phyloP scores from a whole-genome alignment of 2,329 filamentous ascomycete species.

The Colletotrichum neosansevieriae region DNA sequence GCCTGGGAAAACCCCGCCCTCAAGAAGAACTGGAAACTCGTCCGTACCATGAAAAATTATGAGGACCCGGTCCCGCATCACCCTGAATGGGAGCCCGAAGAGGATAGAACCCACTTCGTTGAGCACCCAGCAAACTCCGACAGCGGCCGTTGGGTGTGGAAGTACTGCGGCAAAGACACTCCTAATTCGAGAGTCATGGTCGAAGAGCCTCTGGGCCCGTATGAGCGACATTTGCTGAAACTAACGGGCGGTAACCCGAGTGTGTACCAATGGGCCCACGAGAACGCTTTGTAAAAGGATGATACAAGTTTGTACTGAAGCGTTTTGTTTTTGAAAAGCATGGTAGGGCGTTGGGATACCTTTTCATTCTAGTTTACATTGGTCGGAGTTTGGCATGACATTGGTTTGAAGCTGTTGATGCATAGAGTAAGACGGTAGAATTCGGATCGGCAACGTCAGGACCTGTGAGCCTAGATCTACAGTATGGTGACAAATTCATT shows the following conservation, averaged over 20 bases:
- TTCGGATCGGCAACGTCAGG: not conserved
- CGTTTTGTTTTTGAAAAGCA: constrained; percentile 1
- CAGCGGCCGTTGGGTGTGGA: constrained; percentile 64
- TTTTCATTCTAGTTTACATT: not conserved
- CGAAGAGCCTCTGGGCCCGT: constrained; percentile 66
- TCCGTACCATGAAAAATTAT: constrained; percentile 48
- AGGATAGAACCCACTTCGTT: constrained; percentile 41
- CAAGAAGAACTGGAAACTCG: constrained; percentile 57
- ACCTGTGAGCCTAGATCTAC: not conserved
- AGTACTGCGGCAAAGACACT: constrained; percentile 60
- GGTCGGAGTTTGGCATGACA: constrained; percentile 3
- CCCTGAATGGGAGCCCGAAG: constrained; percentile 48
- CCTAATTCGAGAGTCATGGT: constrained; percentile 59
- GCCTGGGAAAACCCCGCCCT: constrained; percentile 62
- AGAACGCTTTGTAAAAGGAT: not conserved
- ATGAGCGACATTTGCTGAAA: constrained; percentile 61
- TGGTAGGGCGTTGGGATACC: constrained; percentile 20
- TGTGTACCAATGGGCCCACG: constrained; percentile 45
- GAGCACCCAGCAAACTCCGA: constrained; percentile 43
- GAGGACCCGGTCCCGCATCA: constrained; percentile 52
- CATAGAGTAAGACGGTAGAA: not conserved
- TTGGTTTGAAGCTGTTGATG: not conserved
- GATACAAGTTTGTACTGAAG: not conserved
- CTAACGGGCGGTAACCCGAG: constrained; percentile 58
- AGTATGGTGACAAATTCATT: too few species aligned